These are phyloP conservation scores for Sporisorium exsertum DNA, from an alignment of 1,284 basidiomycete species.

Conservation along the genomic window DNA sequence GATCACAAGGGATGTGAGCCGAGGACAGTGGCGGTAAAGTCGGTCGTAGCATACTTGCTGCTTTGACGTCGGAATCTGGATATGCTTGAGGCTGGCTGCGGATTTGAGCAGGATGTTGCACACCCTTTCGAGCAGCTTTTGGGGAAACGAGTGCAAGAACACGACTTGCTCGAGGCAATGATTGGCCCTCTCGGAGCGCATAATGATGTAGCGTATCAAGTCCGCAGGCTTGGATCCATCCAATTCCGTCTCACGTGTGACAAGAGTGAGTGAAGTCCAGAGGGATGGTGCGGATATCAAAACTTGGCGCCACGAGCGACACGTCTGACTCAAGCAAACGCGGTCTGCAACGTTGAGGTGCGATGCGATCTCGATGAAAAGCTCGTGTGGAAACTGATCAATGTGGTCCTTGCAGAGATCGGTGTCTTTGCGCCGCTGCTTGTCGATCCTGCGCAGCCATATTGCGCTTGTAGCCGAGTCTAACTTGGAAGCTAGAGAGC, in stretches of 20 bases:
- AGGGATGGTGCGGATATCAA: conserved; percentile 5
- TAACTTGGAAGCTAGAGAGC: not conserved
- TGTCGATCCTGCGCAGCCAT: conserved; percentile 19
- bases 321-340: conserved; percentile 17
- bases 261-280: conserved; percentile 8
- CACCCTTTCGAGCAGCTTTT: not conserved
- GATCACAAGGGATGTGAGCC: conserved; percentile 4
- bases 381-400: conserved; percentile 19
- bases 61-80: conserved; percentile 4
- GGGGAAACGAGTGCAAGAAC: not conserved
- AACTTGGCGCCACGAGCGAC: conserved; percentile 15
- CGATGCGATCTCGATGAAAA: conserved; percentile 17
- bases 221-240: not conserved
- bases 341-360: conserved; percentile 1
- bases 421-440: conserved; percentile 15
- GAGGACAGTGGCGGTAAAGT: conserved; percentile 22
- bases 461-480: conserved; percentile 1
- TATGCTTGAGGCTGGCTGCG: conserved; percentile 9
- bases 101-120: conserved; percentile 14
- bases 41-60: not conserved
- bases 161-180: conserved; percentile 18
- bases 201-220: conserved; percentile 16
- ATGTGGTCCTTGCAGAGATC: not conserved
- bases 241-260: not conserved
- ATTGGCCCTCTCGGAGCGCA: not conserved